Conservation (phyloP, 1,284 basidiomycete species). For the Ganoderma multipileum region DNA sequence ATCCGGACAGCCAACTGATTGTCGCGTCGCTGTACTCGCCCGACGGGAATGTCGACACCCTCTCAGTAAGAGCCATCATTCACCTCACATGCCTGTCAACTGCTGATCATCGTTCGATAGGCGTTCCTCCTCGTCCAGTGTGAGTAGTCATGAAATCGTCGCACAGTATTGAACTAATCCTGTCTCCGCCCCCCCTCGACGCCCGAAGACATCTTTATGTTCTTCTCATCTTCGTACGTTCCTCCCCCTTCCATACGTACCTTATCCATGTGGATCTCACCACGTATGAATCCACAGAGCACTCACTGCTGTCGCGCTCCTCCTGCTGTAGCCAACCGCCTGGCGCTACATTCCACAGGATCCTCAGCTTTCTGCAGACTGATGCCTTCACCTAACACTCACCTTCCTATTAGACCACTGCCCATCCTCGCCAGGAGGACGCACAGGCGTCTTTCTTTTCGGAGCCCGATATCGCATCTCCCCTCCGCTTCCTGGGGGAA, state of each 20-base stretch:
- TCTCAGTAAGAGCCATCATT: slow-evolving; percentile 37
- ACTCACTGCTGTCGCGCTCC: slow-evolving; percentile 29
- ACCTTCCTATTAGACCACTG: not conserved
- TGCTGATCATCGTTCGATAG: slow-evolving; percentile 27
- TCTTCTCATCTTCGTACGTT: slow-evolving; percentile 47
- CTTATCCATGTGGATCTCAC: not conserved
- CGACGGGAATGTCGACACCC: slow-evolving; percentile 46
- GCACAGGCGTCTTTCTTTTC: no score
- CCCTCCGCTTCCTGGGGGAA: no score
- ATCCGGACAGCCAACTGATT: slow-evolving; percentile 44
- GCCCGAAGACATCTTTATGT: slow-evolving; percentile 48
- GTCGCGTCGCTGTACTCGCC: slow-evolving; percentile 47
- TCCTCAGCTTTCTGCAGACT: not conserved
- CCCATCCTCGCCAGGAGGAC: not conserved
- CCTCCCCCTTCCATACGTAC: no score
- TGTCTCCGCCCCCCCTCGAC: not conserved
- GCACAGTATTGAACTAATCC: not conserved
- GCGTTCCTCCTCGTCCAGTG: slow-evolving; percentile 50
- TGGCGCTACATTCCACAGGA: not conserved
- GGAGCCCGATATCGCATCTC: no score
- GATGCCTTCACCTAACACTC: not conserved
- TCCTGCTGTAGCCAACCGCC: slow-evolving; percentile 18
- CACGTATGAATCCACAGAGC: slow-evolving; percentile 11
- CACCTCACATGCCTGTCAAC: not conserved
- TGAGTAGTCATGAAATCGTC: slow-evolving; percentile 28